Base-by-base conservation (phyloP, 257 asterid genomes). In the Knoxia roxburghii region DNA sequence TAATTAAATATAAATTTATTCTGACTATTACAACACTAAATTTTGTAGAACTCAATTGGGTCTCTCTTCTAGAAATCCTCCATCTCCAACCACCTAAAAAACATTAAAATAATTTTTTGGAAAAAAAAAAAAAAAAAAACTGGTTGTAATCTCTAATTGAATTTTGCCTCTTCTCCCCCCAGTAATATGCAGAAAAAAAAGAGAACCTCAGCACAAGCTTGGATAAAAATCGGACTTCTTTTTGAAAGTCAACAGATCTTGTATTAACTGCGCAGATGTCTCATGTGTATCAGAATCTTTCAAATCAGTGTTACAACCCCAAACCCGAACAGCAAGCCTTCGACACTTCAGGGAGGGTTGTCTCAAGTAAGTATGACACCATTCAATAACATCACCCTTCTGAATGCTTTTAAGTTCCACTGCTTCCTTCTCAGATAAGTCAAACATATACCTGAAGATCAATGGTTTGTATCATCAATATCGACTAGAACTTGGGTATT, bases 401-500 rank as follows among this genome's bases (percentile, higher is more conserved):
- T 68, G 62, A 62, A 90, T 77, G 61, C 81, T 73, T 49, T 61
- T 67, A 18, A 94, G 89, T 77, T 79, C 96, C 72, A 78, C 82
- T 5, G 89, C 95, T 84, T 94, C 99, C 80, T 84, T 88, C 82
- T 69, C 77, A 13, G 91, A 83, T 71, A 90, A 49, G 79, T 94
- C 96, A 67, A 94, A 94, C 95, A 94, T 88, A 73, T 90, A 94
- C 95, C 99, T 94, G 86, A 74, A 72, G 80, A 30, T 60, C 75
- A 81, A 50, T 48, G 39, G 41, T 27, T 1, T 52, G 40, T 68
- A 43, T 6, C 14, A 65, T 63, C 53, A 53, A 54, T n/a, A 23
- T 14, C 24, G 10, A 54, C 39, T 18, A 39, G 24, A 26, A 29
- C 48, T 33, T 27, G 20, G 43, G 30, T 24, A 68, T 3, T 58